These are phyloP conservation scores for Ceratocystis variospora DNA, from an alignment of 2,329 filamentous ascomycete species.

Conservation along the genomic window DNA sequence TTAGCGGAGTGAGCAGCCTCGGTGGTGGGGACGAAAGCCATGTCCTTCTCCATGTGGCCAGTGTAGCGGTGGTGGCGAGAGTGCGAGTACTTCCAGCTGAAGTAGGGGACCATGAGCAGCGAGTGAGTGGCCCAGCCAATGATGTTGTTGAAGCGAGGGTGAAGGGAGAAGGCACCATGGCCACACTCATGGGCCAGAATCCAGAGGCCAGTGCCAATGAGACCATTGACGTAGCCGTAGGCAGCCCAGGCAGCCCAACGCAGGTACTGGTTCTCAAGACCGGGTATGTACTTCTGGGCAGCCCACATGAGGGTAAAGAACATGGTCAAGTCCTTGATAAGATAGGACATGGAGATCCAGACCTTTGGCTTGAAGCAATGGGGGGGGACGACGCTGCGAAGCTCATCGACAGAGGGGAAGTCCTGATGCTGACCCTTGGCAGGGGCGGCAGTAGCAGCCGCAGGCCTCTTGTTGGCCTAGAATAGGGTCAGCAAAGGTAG, in stretches of 20 bases:
- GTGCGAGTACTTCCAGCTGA: constrained; percentile 60
- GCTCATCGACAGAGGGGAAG: constrained; percentile 35
- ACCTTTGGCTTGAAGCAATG: constrained; percentile 48
- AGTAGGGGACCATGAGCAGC: constrained; percentile 53
- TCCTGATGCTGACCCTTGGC: constrained; percentile 9
- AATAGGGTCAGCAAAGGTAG: constrained; percentile 9
- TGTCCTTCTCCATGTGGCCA: constrained; percentile 54
- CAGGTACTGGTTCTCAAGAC: constrained; percentile 32
- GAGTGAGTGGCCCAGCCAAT: constrained; percentile 54
- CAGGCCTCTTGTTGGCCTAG: constrained; percentile 13
- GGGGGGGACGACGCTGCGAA: constrained; percentile 41
- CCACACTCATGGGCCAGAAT: constrained; percentile 59
- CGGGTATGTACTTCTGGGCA: constrained; percentile 41
- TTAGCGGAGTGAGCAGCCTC: constrained; percentile 25
- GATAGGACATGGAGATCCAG: constrained; percentile 39
- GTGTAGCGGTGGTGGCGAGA: constrained; percentile 55
- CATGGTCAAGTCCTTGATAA: constrained; percentile 42
- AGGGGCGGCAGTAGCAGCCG: not conserved
- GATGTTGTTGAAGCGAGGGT: constrained; percentile 43
- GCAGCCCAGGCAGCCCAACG: constrained; percentile 39
- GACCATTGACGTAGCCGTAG: constrained; percentile 49
- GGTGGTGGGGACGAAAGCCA: constrained; percentile 46
- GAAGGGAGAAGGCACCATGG: constrained; percentile 51
- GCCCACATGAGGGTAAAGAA: constrained; percentile 35
- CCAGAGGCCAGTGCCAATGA: constrained; percentile 55